Percentiles rank a stretch among this genome's conserved stretches.
These are phyloP conservation scores for Magnusiomyces paraingens DNA, from an alignment of 1,139 yeast species.

Conservation along the genomic window DNA sequence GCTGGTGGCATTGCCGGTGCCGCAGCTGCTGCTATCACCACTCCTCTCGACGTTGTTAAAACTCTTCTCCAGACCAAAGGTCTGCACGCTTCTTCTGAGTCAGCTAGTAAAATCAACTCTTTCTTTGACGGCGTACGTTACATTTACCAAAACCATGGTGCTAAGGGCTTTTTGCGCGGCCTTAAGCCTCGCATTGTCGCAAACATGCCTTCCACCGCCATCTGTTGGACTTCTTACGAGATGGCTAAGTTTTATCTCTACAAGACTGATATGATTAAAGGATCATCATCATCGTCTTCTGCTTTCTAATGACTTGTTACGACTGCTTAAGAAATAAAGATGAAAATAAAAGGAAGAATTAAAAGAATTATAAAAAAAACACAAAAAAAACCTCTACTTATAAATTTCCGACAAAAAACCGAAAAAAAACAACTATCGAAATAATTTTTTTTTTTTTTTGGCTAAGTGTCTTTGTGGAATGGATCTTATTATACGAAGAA, in stretches of 20 bases:
- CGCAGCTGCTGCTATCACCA: slow-evolving; percentile 90
- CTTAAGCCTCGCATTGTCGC: slow-evolving; percentile 86
- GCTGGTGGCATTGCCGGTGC: slow-evolving; percentile 97
- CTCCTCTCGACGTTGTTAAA: slow-evolving; percentile 92
- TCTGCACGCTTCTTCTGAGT: slow-evolving; percentile 31
- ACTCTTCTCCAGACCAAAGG: slow-evolving; percentile 76
- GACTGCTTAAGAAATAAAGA: not conserved
- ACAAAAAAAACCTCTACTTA: not conserved
- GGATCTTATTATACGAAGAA: too few relatives aligned
- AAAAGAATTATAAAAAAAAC: not conserved
- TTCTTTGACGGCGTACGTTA: slow-evolving; percentile 66
- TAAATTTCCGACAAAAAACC: too few relatives aligned
- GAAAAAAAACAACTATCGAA: too few relatives aligned
- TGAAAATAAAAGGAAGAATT: not conserved
- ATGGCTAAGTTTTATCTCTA: slow-evolving; percentile 75
- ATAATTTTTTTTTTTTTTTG: too few relatives aligned
- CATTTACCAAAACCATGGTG: slow-evolving; percentile 60
- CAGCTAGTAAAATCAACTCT: slow-evolving; percentile 57
- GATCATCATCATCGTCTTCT: not conserved
- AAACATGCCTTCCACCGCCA: slow-evolving; percentile 95
- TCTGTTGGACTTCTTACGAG: slow-evolving; percentile 97
- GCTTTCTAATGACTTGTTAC: too few relatives aligned
- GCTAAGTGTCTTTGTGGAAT: too few relatives aligned
- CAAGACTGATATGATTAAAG: slow-evolving; percentile 16
- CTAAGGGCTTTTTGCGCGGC: slow-evolving; percentile 72